Base-by-base conservation (phyloP, 2,329 filamentous ascomycete species). In the Albophoma yamanashiensis region DNA sequence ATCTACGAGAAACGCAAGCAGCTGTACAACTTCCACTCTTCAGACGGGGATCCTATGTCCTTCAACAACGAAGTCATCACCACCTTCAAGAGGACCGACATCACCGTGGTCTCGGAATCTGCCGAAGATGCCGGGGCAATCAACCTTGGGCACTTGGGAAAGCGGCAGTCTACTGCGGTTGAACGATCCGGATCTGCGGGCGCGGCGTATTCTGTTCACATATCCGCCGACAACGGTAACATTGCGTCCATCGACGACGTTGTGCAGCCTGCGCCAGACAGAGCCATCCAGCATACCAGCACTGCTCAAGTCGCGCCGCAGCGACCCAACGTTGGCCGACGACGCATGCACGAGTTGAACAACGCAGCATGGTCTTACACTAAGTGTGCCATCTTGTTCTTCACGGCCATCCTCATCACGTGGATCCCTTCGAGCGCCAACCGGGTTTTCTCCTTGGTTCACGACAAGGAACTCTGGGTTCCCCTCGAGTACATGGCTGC, bases 391-490 rank as follows among this genome's bases (percentile, higher is more conserved):
- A 76, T 89, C 36, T 78, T 90, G 11, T 89, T 90, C 78, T 90
- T 90, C 72, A 79, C 84, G 0, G 87, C 87, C 0, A 79, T 91
- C 61, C 77, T 89, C 57, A 81, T 90, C 34, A 89, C 88, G 7
- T 91, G 88, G 88, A 84, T 92, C 60, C 91, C 84, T 1, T 92
- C 89, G 1, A 89, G 86, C 27, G 81, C 88, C 62, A 94, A 95
- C 70, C 82, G 91, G 12, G 82, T 92, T 20, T 92, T 89, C 72
- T 84, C 84, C 4, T 77, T 92, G 20, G 78, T 85, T 11, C 77
- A 88, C 67, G 75, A 79, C 0, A 73, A 80, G 34, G 61, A 78
- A 4, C 73, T 80, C 0, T 80, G 78, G 9, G 79, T 86, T 36
- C 76, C 79, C 0, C 81, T 94, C 31, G 85, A 90, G 66, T 85